A percentile compares a stretch with the other conserved stretches of the same genome.
Conservation (phyloP, 371 early-diverging fungal species). For the Mucor indicus region DNA sequence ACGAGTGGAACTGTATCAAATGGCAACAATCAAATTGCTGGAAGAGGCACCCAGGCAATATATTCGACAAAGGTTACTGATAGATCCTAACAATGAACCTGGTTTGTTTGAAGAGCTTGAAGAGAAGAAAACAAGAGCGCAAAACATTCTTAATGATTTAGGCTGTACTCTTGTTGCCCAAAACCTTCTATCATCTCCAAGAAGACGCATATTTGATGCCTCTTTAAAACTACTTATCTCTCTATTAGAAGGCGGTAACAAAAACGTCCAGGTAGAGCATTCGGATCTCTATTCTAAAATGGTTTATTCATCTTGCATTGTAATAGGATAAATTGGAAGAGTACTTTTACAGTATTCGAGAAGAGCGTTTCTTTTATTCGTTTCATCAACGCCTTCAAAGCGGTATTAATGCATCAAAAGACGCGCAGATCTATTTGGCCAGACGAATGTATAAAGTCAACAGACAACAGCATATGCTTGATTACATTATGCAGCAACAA, state of each 20-base stretch:
- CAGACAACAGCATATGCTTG: conserved; percentile 29
- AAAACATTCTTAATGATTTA: conserved; percentile 44
- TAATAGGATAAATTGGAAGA: conserved; percentile 15
- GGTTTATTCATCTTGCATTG: neutral
- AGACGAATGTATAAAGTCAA: conserved; percentile 33
- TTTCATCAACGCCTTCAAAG: conserved; percentile 46
- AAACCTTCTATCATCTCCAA: conserved; percentile 44
- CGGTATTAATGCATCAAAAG: conserved; percentile 37
- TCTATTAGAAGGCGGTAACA: conserved; percentile 57
- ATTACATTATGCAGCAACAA: conserved; percentile 1
- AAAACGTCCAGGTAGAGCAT: conserved; percentile 37
- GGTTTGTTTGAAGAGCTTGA: conserved; percentile 29
- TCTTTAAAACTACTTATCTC: conserved; percentile 45
- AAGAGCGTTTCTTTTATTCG: conserved; percentile 59
- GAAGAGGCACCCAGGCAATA: conserved; percentile 26
- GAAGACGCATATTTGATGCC: conserved; percentile 34
- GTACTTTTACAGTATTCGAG: conserved; percentile 24
- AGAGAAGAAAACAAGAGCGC: conserved; percentile 28
- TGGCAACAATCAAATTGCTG: conserved; percentile 28
- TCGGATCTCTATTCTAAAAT: conserved; percentile 3
- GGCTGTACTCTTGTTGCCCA: conserved; percentile 57
- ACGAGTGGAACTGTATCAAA: conserved; percentile 25
- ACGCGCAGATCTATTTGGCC: conserved; percentile 29
- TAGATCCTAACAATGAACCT: conserved; percentile 13
- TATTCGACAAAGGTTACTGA: conserved; percentile 16